Evolutionary conservation across 2,329 filamentous ascomycete species (phyloP), one percentile per base, ranked within the genome.

Genomic region (Verticillium nonalfalfae): DNA sequence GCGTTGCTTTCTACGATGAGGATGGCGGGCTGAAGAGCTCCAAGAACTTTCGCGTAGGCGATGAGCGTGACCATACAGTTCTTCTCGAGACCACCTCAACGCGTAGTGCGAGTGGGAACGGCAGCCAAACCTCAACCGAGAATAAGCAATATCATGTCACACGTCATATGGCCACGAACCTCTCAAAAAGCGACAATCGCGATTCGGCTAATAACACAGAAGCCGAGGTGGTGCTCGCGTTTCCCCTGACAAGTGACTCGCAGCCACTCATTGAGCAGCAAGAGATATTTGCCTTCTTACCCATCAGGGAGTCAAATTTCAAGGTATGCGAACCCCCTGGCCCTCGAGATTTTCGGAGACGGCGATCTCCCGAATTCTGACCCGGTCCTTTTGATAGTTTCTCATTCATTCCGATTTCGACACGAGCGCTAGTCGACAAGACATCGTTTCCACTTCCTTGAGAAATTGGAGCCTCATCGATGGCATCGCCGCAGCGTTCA

Each of bases 371-470:
- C 39, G 39, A 26, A 4, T 26, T 45, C 39, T 45, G 39, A 45
- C 39, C 39, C n/a, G 15, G 15, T 45, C 7, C 39, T 3, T 15
- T 10, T 36, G 34, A 39, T 31, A 77, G 70, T 82, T 83, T 54
- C 66, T 82, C 1, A 78, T 84, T 11, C 80, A 83, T 9, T 72
- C 77, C 7, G 80, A 83, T 63, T 83, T 83, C 60, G 77, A 79
- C 45, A 81, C 76, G 0, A 66, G 75, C 15, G 79, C 77, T 3
- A 79, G 70, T 63, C 71, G 81, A 0, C 70, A 82, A 63, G 76
- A 78, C 56, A 71, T 82, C 4, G 67, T 75, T 1, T 63, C 63
- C 0, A 69, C 68, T 2, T 80, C 78, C 0, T 57, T 36, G 1
- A 65, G 79, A 15, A 84, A 83, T 60, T 18, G 58, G 2, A 63